A percentile compares a stretch with the other conserved stretches of the same genome.
Evolutionary conservation across 352 stramenopile genomes (phyloP).

Genomic region (Blastocystis sp.): DNA sequence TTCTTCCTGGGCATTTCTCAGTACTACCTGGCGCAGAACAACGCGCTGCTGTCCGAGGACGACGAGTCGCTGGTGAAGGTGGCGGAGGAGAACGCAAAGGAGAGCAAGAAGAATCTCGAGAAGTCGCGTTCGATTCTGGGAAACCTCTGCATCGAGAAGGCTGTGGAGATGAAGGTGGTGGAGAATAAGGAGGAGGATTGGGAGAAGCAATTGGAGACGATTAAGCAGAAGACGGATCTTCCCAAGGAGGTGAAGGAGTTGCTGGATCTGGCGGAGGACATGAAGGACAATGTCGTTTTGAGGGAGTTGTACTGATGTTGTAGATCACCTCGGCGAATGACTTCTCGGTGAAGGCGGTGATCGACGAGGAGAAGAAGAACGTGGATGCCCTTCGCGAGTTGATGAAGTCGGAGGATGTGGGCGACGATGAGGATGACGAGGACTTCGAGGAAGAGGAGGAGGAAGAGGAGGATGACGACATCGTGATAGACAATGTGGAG

Average conservation of each 20-base stretch:
- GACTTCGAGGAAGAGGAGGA: slow-evolving; percentile 30
- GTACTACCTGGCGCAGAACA: slow-evolving; percentile 22
- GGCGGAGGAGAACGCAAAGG: slow-evolving; percentile 8
- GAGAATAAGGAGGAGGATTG: slow-evolving; percentile 23
- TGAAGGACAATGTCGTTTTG: not conserved
- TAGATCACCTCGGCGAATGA: not conserved
- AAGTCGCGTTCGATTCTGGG: not conserved
- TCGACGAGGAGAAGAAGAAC: slow-evolving; percentile 52
- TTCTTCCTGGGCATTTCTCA: slow-evolving; percentile 35
- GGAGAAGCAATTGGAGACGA: not conserved
- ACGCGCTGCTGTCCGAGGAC: slow-evolving; percentile 39
- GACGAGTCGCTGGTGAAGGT: not conserved
- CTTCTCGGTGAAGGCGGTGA: slow-evolving; percentile 44
- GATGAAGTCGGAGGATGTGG: slow-evolving; percentile 13
- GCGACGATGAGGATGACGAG: slow-evolving; percentile 34
- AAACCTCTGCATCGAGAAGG: slow-evolving; percentile 11
- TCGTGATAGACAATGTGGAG: slow-evolving; percentile 32
- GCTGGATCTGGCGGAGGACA: slow-evolving; percentile 1
- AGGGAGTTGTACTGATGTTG: no score
- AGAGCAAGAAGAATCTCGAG: not conserved
- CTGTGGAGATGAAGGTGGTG: slow-evolving; percentile 7
- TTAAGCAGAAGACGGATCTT: slow-evolving; percentile 7
- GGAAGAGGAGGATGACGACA: slow-evolving; percentile 37
- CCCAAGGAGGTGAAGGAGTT: slow-evolving; percentile 13
- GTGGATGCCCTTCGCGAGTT: slow-evolving; percentile 39